Conservation (phyloP, 208 protist species). For the Acanthamoeba castellanii region DNA sequence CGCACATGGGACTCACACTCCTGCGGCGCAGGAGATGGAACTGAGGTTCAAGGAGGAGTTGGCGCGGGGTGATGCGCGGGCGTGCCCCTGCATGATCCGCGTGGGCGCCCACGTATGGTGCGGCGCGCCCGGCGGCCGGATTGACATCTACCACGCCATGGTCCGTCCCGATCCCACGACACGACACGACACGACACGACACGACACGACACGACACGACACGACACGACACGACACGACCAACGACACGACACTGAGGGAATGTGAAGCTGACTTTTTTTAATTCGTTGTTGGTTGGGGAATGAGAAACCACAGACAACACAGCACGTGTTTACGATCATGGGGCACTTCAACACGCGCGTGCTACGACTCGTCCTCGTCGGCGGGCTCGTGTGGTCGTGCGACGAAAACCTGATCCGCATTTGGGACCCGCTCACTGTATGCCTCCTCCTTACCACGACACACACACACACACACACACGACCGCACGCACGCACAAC, state of each 20-base stretch:
- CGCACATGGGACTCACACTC: background rate
- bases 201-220: too few species aligned
- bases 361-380: constrained; percentile 7
- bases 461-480: too few species aligned
- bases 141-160: constrained; percentile 43
- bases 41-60: background rate
- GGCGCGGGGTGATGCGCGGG: background rate
- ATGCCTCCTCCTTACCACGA: background rate
- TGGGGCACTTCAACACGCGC: background rate
- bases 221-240: too few species aligned
- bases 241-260: background rate
- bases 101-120: constrained; percentile 19
- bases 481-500: background rate
- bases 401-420: constrained; percentile 18
- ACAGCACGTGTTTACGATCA: constrained; percentile 24
- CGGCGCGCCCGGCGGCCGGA: background rate
- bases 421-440: constrained; percentile 25
- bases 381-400: constrained; percentile 11
- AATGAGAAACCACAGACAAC: background rate
- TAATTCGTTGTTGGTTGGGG: background rate
- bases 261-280: background rate
- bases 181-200: too few species aligned
- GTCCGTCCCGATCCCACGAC: background rate
- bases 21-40: background rate
- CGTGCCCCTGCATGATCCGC: constrained; percentile 6